A percentile compares a stretch with the other conserved stretches of the same genome.
Evolutionary conservation across 306 rosid genomes (phyloP).

Genomic region (Luffa aegyptiaca): DNA sequence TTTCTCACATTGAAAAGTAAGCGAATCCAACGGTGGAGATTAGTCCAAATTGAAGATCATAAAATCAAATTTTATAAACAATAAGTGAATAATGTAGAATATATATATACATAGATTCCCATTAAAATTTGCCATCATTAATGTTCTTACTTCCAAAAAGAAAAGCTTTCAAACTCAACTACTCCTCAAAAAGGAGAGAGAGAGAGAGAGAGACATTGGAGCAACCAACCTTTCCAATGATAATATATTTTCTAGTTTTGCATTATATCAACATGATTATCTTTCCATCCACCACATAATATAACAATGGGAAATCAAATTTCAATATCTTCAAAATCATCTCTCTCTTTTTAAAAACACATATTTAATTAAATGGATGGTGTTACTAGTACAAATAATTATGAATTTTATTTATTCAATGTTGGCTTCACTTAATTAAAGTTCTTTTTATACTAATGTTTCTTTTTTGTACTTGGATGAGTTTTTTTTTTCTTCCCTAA

Average conservation of each 20-base stretch:
- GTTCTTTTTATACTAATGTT: background rate
- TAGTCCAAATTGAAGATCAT: background rate
- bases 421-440: background rate
- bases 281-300: background rate
- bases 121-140: background rate
- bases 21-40: background rate
- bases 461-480: background rate
- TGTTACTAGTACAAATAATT: background rate
- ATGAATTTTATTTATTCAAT: background rate
- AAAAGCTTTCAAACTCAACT: background rate
- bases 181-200: background rate
- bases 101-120: background rate
- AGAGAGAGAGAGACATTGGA: background rate
- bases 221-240: background rate
- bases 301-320: background rate
- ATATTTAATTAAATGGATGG: background rate
- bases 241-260: background rate
- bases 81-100: background rate
- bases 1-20: background rate
- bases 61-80: background rate
- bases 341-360: background rate
- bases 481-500: background rate
- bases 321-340: background rate
- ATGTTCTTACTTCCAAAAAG: background rate
- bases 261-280: background rate